phyloP scores from a whole-genome alignment of 2,329 filamentous ascomycete species.

The Clathrospora elynae region DNA sequence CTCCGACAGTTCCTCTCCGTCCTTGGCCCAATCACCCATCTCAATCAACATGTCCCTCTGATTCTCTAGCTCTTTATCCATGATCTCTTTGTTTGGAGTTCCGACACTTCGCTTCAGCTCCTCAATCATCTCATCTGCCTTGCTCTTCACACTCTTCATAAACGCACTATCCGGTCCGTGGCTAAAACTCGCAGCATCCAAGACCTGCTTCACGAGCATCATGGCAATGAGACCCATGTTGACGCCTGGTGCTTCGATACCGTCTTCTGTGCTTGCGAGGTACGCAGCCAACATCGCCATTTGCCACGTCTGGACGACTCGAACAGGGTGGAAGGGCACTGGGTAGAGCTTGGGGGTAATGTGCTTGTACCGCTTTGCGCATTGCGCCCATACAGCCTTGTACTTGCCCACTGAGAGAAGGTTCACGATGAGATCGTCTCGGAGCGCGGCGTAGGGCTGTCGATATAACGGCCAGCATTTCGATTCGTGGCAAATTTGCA shows the following conservation, averaged over 20 bases:
- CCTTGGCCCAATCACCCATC: constrained; percentile 36
- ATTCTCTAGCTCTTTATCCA: constrained; percentile 33
- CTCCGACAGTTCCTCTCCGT: not conserved
- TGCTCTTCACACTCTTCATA: constrained; percentile 46
- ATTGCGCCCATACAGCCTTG: constrained; percentile 57
- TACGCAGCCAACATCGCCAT: constrained; percentile 48
- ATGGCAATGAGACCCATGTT: constrained; percentile 52
- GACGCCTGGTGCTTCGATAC: constrained; percentile 37
- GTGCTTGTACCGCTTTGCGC: constrained; percentile 57
- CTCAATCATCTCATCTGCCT: constrained; percentile 44
- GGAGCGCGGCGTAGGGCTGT: constrained; percentile 61
- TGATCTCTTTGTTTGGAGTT: constrained; percentile 24
- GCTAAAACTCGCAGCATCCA: constrained; percentile 48
- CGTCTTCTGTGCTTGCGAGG: constrained; percentile 31
- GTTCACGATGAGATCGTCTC: constrained; percentile 59
- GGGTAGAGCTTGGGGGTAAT: constrained; percentile 60
- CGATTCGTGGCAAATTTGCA: constrained; percentile 50
- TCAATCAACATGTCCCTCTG: constrained; percentile 36
- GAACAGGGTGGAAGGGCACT: constrained; percentile 57
- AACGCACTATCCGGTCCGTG: constrained; percentile 53
- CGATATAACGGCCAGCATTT: constrained; percentile 55
- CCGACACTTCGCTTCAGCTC: constrained; percentile 28
- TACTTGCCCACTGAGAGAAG: constrained; percentile 53
- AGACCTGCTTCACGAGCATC: constrained; percentile 51
- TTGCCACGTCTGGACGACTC: constrained; percentile 56